A percentile compares a stretch with the other conserved stretches of the same genome.
These are phyloP conservation scores for Hypoxylon sp. DNA, from an alignment of 2,329 filamentous ascomycete genomes.

Conservation along the genomic window DNA sequence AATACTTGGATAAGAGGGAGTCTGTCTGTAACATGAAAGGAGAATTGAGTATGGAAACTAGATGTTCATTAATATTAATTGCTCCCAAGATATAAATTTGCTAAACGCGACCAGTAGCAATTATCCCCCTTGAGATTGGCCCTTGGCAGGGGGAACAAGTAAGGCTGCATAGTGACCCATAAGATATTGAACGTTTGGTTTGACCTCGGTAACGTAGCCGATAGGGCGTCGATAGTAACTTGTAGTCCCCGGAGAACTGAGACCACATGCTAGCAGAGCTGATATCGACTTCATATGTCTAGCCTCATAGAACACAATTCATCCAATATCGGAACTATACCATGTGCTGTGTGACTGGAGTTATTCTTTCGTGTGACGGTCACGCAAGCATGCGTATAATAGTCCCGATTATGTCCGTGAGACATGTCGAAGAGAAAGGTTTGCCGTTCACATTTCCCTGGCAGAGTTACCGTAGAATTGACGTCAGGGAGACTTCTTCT, in stretches of 20 bases:
- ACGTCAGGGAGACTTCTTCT: not conserved
- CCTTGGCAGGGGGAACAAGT: not conserved
- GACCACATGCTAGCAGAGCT: not conserved
- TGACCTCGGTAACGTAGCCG: not conserved
- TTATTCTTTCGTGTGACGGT: conserved; percentile 15
- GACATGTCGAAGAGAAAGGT: conserved; percentile 32
- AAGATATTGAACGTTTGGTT: not conserved
- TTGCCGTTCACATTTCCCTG: not conserved
- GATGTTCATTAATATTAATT: no score
- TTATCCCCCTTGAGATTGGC: not conserved
- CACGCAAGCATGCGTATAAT: conserved; percentile 33
- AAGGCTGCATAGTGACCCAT: no score
- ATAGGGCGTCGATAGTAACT: not conserved
- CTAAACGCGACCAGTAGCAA: no score
- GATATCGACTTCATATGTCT: conserved; percentile 1
- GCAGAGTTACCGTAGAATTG: not conserved
- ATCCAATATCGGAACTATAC: not conserved
- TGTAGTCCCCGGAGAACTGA: not conserved
- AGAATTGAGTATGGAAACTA: no score
- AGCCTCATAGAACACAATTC: not conserved
- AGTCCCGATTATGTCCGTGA: conserved; percentile 37
- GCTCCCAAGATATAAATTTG: no score
- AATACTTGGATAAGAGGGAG: no score
- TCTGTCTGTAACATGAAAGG: no score
- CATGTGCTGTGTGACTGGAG: conserved; percentile 14